Evolutionary conservation across 225 moss, liverwort and hornwort genomes (phyloP).

Genomic region (Physcomitrellopsis africana): DNA sequence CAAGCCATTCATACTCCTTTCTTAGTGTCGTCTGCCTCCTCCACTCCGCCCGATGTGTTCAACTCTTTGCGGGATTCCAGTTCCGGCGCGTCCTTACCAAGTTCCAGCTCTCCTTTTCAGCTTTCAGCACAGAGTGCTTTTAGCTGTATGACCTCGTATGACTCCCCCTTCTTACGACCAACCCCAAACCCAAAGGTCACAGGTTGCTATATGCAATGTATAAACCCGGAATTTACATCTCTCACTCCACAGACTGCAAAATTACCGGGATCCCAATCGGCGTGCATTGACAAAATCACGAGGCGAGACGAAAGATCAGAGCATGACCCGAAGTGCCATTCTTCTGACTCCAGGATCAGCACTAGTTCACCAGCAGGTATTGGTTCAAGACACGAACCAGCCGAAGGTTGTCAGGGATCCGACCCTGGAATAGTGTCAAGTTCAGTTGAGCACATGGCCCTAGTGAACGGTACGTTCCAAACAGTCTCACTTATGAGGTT

Average conservation of each 20-base stretch:
- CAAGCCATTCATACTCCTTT: slow-evolving; percentile 45
- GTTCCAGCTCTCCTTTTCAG: slow-evolving; percentile 41
- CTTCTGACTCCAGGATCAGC: slow-evolving; percentile 17
- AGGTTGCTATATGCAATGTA: slow-evolving; percentile 17
- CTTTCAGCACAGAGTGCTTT: slow-evolving; percentile 58
- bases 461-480: slow-evolving; percentile 10
- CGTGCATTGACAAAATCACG: slow-evolving; percentile 8
- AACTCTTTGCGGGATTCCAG: slow-evolving; percentile 38
- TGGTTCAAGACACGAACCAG: slow-evolving; percentile 14
- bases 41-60: slow-evolving; percentile 39
- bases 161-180: slow-evolving; percentile 19
- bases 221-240: slow-evolving; percentile 13
- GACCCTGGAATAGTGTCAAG: slow-evolving; percentile 21
- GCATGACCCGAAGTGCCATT: slow-evolving; percentile 14
- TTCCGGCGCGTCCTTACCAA: slow-evolving; percentile 28
- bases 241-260: slow-evolving; percentile 1
- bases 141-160: slow-evolving; percentile 42
- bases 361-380: neutral
- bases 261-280: slow-evolving; percentile 12
- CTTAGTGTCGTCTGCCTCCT: slow-evolving; percentile 42
- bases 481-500: neutral
- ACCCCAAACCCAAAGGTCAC: slow-evolving; percentile 13
- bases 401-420: slow-evolving; percentile 15
- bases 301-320: slow-evolving; percentile 23
- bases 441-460: slow-evolving; percentile 19